A percentile compares a stretch with the other conserved stretches of the same genome.
Conservation (phyloP, 805 yeast genomes). For the Wickerhamomyces kurtzmanii region DNA sequence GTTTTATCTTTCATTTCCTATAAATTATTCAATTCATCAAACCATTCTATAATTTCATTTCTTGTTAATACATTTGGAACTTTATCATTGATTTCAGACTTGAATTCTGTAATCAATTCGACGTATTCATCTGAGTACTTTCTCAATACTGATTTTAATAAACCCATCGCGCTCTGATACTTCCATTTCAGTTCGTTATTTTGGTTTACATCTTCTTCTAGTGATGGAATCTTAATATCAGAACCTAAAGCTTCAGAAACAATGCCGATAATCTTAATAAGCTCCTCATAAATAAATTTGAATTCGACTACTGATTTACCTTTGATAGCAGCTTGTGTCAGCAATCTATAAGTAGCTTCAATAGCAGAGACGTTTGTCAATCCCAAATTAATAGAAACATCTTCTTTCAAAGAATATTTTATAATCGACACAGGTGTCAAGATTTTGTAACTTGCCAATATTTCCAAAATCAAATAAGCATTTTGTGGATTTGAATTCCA, state of each 20-base stretch:
- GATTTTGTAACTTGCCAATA: slow-evolving; percentile 35
- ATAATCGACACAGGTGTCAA: slow-evolving; percentile 31
- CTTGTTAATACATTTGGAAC: slow-evolving; percentile 22
- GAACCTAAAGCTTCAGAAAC: slow-evolving; percentile 11
- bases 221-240: slow-evolving; percentile 16
- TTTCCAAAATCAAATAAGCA: slow-evolving; percentile 50
- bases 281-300: slow-evolving; percentile 17
- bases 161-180: slow-evolving; percentile 24
- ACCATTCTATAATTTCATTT: slow-evolving; percentile 19
- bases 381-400: slow-evolving; percentile 20
- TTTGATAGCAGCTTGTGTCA: slow-evolving; percentile 16
- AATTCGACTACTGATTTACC: slow-evolving; percentile 16
- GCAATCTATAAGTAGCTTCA: slow-evolving; percentile 29
- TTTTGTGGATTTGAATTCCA: slow-evolving; percentile 62
- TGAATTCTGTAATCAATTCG: slow-evolving; percentile 20
- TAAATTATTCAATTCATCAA: slow-evolving; percentile 19
- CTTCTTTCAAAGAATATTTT: slow-evolving; percentile 29
- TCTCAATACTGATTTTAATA: slow-evolving; percentile 28
- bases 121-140: slow-evolving; percentile 34
- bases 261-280: slow-evolving; percentile 13
- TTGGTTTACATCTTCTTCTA: slow-evolving; percentile 18
- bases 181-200: slow-evolving; percentile 30
- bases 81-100: slow-evolving; percentile 20
- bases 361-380: slow-evolving; percentile 34
- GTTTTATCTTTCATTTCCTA: too few relatives aligned